Evolutionary conservation across 805 yeast species (phyloP).

Genomic region (Metschnikowia henanensis): DNA sequence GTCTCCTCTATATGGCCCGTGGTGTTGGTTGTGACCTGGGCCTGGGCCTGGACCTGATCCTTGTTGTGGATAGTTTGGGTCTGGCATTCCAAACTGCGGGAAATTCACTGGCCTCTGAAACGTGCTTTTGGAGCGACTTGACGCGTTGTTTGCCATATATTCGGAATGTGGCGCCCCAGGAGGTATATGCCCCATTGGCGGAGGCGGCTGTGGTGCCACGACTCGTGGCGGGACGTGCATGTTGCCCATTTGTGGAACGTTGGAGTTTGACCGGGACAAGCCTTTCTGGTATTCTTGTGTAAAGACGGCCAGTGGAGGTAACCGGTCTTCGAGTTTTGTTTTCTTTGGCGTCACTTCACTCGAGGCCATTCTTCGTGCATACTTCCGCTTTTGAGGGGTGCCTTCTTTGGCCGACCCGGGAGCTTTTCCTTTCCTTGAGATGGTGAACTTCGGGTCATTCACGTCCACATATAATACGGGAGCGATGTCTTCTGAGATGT

Average conservation of each 20-base stretch:
- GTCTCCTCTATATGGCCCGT: background rate
- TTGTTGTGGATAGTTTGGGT: too few species aligned
- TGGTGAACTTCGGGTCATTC: slow-evolving; percentile 34
- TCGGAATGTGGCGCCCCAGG: background rate
- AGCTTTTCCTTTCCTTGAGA: slow-evolving; percentile 34
- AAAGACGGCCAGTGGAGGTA: slow-evolving; percentile 22
- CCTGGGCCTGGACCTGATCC: too few species aligned
- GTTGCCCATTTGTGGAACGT: slow-evolving; percentile 9
- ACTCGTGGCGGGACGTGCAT: slow-evolving; percentile 10
- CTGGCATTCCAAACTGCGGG: too few species aligned
- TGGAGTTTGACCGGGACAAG: slow-evolving; percentile 1
- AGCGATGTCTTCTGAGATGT: slow-evolving; percentile 38
- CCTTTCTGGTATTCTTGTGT: slow-evolving; percentile 20
- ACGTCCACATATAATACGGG: slow-evolving; percentile 43
- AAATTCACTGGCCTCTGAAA: too few species aligned
- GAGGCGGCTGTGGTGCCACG: background rate
- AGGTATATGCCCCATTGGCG: background rate
- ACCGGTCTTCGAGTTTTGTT: slow-evolving; percentile 26
- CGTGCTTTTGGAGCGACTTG: too few species aligned
- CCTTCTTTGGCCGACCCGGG: slow-evolving; percentile 32
- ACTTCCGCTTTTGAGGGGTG: slow-evolving; percentile 42
- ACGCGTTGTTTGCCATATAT: background rate
- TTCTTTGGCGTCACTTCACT: slow-evolving; percentile 54
- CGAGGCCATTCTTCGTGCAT: slow-evolving; percentile 46
- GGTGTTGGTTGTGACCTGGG: too few species aligned